These are phyloP conservation scores for Verticillium nubilum DNA, from an alignment of 2,329 filamentous ascomycete genomes.

Conservation along the genomic window DNA sequence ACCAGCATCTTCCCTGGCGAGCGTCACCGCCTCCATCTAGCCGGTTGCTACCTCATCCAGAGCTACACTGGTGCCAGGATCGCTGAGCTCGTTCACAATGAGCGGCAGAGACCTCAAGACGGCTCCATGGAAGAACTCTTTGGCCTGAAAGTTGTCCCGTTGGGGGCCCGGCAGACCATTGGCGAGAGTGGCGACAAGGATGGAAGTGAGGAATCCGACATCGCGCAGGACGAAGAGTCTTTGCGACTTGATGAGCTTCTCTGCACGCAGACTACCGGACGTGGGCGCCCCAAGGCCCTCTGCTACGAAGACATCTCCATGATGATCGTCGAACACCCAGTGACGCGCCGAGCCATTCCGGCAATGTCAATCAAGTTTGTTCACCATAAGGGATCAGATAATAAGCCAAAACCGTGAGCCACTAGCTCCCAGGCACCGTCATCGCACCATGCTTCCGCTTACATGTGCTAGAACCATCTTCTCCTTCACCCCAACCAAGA, in stretches of 20 bases:
- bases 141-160: conserved; percentile 12
- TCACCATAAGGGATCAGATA: conserved; percentile 22
- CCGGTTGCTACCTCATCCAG: conserved; percentile 19
- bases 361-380: conserved; percentile 24
- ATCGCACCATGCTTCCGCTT: background rate
- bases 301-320: conserved; percentile 24
- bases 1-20: conserved; percentile 16
- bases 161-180: background rate
- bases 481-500: conserved; percentile 19
- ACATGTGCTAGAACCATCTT: conserved; percentile 18
- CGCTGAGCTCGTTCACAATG: conserved; percentile 21
- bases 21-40: conserved; percentile 16
- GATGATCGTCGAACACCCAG: conserved; percentile 20
- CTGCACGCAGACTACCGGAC: conserved; percentile 13
- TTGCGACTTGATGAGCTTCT: conserved; percentile 16
- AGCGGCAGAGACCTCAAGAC: conserved; percentile 20
- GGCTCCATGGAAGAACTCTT: conserved; percentile 18
- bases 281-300: conserved; percentile 19
- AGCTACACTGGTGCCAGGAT: conserved; percentile 20
- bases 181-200: background rate
- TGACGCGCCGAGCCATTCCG: conserved; percentile 12
- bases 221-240: conserved; percentile 14
- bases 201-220: conserved; percentile 8
- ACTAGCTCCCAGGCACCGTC: background rate
- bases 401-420: conserved; percentile 21